phyloP scores from a whole-genome alignment of 2,329 filamentous ascomycete genomes.

The Trichoderma sp. region DNA sequence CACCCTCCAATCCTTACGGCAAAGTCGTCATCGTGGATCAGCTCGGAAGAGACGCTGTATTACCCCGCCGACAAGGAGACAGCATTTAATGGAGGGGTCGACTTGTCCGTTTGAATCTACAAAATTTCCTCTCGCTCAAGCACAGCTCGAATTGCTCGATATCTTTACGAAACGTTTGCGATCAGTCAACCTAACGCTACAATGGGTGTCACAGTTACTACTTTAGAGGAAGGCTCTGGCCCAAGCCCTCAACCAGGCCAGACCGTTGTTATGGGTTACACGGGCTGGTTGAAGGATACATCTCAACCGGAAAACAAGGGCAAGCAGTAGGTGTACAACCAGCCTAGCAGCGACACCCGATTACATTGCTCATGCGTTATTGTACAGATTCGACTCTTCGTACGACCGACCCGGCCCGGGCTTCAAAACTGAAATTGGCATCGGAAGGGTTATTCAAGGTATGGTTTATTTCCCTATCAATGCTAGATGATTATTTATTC shows the following conservation, averaged over 20 bases:
- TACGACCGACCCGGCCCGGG: too few relatives aligned
- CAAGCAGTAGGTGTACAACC: constrained; percentile 60
- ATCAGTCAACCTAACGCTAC: background rate
- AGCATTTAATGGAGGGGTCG: background rate
- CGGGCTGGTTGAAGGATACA: constrained; percentile 78
- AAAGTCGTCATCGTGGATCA: constrained; percentile 23
- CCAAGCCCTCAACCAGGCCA: too few relatives aligned
- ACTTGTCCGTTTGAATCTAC: background rate
- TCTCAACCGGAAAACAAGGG: constrained; percentile 67
- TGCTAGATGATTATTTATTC: too few relatives aligned
- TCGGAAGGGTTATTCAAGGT: too few relatives aligned
- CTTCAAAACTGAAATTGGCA: too few relatives aligned
- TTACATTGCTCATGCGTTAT: background rate
- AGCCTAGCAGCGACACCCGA: background rate
- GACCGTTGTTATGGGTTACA: constrained; percentile 80
- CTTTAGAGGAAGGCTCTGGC: constrained; percentile 61
- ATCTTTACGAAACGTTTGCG: background rate
- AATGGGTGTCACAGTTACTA: constrained; percentile 65
- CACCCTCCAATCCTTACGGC: constrained; percentile 6
- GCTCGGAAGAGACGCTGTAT: background rate
- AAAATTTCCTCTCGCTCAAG: background rate
- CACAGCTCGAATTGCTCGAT: background rate
- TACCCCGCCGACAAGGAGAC: background rate
- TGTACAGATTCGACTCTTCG: constrained; percentile 83
- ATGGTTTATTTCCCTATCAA: too few relatives aligned